A percentile compares a stretch with the other conserved stretches of the same genome.
These are phyloP conservation scores for Cyclotella cryptica DNA, from an alignment of 108 stramenopile species.

Conservation along the genomic window DNA sequence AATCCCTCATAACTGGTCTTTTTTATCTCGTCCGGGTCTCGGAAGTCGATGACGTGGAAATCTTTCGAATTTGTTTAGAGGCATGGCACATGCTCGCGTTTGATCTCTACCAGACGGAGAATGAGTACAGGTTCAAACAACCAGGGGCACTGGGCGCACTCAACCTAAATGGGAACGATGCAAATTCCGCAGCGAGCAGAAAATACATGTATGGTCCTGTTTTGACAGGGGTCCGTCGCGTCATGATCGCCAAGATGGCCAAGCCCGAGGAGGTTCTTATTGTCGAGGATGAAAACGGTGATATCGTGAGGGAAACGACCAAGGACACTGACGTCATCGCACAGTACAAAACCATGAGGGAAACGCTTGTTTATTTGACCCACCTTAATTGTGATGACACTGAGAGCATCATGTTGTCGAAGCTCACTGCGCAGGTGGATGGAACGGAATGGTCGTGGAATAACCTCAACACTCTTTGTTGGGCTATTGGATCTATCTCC, in stretches of 20 bases:
- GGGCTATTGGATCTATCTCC: conserved; percentile 99
- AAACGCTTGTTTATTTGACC: conserved; percentile 97
- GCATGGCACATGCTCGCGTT: conserved; percentile 97
- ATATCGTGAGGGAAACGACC: conserved; percentile 96
- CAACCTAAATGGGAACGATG: conserved; percentile 55
- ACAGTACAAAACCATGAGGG: conserved; percentile 99
- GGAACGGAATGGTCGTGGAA: conserved; percentile 92
- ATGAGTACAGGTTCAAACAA: conserved; percentile 51
- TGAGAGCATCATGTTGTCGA: conserved; percentile 97
- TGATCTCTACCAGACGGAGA: conserved; percentile 93
- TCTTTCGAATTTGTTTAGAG: conserved; percentile 98
- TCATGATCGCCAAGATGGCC: conserved; percentile 98
- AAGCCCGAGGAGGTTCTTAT: conserved; percentile 99
- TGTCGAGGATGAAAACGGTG: conserved; percentile 99
- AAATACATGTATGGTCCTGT: conserved; percentile 89
- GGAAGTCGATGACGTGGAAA: conserved; percentile 96
- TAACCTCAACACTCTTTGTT: conserved; percentile 98
- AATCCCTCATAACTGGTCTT: conserved; percentile 88
- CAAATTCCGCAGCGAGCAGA: conserved; percentile 50
- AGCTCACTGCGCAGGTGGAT: conserved; percentile 96
- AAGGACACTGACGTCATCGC: conserved; percentile 99
- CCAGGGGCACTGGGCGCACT: conserved; percentile 38
- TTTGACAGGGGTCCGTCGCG: conserved; percentile 90
- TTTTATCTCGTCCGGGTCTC: conserved; percentile 95
- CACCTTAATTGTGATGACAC: conserved; percentile 98